Conservation (phyloP, 2,329 filamentous ascomycete genomes). For the Dactylellina cionopaga region DNA sequence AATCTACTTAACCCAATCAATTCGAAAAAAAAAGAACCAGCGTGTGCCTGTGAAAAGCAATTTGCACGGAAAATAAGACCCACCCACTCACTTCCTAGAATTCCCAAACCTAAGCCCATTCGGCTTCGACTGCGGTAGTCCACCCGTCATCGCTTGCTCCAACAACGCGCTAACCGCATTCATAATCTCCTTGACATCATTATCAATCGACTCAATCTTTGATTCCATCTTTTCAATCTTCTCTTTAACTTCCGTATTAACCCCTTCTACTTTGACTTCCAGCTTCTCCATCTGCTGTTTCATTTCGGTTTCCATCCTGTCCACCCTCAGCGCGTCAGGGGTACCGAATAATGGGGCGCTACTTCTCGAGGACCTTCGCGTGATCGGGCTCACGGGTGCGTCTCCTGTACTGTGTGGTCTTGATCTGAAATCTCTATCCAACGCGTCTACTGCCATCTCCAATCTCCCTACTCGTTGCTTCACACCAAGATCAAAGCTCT, state of each 20-base stretch:
- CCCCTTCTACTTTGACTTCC: conserved; percentile 11
- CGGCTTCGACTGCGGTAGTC: conserved; percentile 1
- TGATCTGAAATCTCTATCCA: background rate
- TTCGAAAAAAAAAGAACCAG: too few relatives aligned
- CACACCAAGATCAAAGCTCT: background rate
- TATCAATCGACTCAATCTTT: conserved; percentile 36
- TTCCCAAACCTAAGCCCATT: conserved; percentile 1
- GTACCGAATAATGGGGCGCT: background rate
- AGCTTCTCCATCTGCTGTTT: conserved; percentile 14
- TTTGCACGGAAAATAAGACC: too few relatives aligned
- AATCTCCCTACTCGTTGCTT: background rate
- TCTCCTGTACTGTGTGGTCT: background rate
- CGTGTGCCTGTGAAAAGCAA: too few relatives aligned
- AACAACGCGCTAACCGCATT: conserved; percentile 35
- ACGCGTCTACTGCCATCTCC: conserved; percentile 1
- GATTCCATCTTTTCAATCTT: conserved; percentile 10
- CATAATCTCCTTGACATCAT: conserved; percentile 37
- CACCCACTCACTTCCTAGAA: background rate
- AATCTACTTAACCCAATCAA: too few relatives aligned
- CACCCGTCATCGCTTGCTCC: conserved; percentile 15
- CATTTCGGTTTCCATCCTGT: background rate
- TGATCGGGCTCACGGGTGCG: conserved; percentile 14
- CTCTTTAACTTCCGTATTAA: background rate
- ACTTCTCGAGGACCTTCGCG: conserved; percentile 2
- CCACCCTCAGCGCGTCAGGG: background rate